These are phyloP conservation scores for Apiotrichum sp. DNA, from an alignment of 1,284 basidiomycete genomes.

Conservation along the genomic window DNA sequence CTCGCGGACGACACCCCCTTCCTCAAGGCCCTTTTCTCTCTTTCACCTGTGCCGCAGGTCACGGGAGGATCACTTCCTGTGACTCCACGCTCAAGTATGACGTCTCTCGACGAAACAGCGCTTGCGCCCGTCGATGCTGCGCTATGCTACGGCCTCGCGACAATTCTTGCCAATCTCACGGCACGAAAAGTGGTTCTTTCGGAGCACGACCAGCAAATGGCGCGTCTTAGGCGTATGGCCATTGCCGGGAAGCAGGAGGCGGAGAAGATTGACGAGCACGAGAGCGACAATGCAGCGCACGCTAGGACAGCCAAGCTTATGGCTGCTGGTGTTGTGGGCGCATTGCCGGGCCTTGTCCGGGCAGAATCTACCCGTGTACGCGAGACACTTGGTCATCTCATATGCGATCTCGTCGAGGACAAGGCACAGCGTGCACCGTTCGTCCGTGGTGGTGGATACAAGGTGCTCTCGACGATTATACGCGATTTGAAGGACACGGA, in stretches of 20 bases:
- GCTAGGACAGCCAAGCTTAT: conserved; percentile 51
- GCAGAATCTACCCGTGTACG: conserved; percentile 48
- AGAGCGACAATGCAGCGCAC: conserved; percentile 59
- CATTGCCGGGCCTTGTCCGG: conserved; percentile 57
- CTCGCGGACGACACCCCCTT: conserved; percentile 57
- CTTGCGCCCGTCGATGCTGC: conserved; percentile 38
- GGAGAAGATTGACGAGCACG: conserved; percentile 29
- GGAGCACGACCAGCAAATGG: conserved; percentile 72
- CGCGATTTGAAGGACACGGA: conserved; percentile 27
- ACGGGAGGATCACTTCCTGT: conserved; percentile 51
- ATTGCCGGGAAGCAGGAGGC: conserved; percentile 50
- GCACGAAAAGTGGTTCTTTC: conserved; percentile 62
- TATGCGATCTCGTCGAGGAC: conserved; percentile 69
- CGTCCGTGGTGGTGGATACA: conserved; percentile 75
- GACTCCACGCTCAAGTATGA: conserved; percentile 47
- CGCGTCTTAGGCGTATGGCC: conserved; percentile 64
- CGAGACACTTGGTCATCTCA: conserved; percentile 50
- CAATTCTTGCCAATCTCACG: conserved; percentile 67
- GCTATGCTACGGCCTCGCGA: conserved; percentile 66
- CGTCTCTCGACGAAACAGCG: conserved; percentile 14
- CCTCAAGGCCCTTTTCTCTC: conserved; percentile 57
- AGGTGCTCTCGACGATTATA: conserved; percentile 60
- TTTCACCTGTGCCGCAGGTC: conserved; percentile 30
- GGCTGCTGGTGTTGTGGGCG: conserved; percentile 57
- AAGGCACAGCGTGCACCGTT: conserved; percentile 69